Percentiles rank a stretch among this genome's conserved stretches.
These are phyloP conservation scores for Termitomyces sp. DNA, from an alignment of 768 basidiomycete species.

Conservation along the genomic window DNA sequence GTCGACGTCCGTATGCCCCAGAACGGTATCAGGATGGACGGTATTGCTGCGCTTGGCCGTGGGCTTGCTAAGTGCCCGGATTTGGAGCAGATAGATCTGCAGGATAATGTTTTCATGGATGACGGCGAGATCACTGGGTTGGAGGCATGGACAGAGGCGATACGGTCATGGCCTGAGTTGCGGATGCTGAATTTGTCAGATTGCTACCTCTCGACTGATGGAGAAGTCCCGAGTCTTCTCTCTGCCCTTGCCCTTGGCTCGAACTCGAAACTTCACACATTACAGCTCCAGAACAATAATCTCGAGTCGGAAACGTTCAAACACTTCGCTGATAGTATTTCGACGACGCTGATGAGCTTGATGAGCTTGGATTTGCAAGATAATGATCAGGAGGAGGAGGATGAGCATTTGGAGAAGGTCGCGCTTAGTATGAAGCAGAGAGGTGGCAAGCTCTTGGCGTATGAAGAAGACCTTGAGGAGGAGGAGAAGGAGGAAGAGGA, in stretches of 20 bases:
- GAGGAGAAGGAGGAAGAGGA: slow-evolving; percentile 61
- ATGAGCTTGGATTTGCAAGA: slow-evolving; percentile 82
- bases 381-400: slow-evolving; percentile 83
- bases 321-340: slow-evolving; percentile 65
- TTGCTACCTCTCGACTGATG: slow-evolving; percentile 81
- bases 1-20: slow-evolving; percentile 92
- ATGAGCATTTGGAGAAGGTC: slow-evolving; percentile 56
- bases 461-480: slow-evolving; percentile 83
- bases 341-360: slow-evolving; percentile 53
- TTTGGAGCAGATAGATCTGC: slow-evolving; percentile 81
- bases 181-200: slow-evolving; percentile 87
- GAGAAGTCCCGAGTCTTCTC: slow-evolving; percentile 68
- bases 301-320: slow-evolving; percentile 67
- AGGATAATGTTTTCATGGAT: slow-evolving; percentile 84
- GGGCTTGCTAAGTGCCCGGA: slow-evolving; percentile 68
- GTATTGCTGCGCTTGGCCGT: slow-evolving; percentile 72
- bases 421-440: slow-evolving; percentile 53
- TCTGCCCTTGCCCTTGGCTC: slow-evolving; percentile 62
- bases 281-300: slow-evolving; percentile 92
- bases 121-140: slow-evolving; percentile 50
- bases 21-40: slow-evolving; percentile 95
- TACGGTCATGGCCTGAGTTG: slow-evolving; percentile 70
- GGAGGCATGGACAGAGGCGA: slow-evolving; percentile 56
- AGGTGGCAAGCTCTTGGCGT: slow-evolving; percentile 61
- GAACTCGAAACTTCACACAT: slow-evolving; percentile 67